These are phyloP conservation scores for Mycosarcoma mackinlayi DNA, from an alignment of 1,284 basidiomycete genomes.

Conservation along the genomic window DNA sequence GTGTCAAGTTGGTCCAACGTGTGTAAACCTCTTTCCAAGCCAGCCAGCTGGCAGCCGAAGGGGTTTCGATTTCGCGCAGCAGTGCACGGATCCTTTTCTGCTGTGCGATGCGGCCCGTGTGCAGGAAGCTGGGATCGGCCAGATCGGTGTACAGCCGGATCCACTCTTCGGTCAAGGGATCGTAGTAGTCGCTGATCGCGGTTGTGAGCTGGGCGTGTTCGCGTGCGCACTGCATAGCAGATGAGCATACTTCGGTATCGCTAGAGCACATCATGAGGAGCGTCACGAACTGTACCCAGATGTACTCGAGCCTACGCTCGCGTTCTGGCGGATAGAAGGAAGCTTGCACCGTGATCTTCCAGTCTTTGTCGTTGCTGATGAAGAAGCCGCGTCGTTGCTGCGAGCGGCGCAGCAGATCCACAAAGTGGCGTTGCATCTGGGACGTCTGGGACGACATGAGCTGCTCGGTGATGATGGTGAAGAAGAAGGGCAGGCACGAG, in stretches of 20 bases:
- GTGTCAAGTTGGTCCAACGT: conserved; percentile 74
- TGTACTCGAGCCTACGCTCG: conserved; percentile 38
- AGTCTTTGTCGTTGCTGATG: conserved; percentile 26
- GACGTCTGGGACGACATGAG: conserved; percentile 35
- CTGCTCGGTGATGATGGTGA: conserved; percentile 44
- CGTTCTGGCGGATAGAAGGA: conserved; percentile 33
- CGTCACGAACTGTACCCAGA: conserved; percentile 42
- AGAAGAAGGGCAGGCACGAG: conserved; percentile 43
- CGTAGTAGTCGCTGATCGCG: conserved; percentile 26
- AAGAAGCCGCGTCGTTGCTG: conserved; percentile 36
- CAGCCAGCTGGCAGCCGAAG: conserved; percentile 76
- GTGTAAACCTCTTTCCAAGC: conserved; percentile 85
- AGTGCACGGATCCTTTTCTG: conserved; percentile 83
- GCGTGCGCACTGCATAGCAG: conserved; percentile 48
- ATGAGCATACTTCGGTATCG: conserved; percentile 59
- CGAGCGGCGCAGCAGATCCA: conserved; percentile 34
- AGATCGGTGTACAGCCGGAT: conserved; percentile 44
- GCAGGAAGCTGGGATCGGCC: conserved; percentile 43
- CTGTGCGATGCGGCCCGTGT: conserved; percentile 76
- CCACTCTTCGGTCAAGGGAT: conserved; percentile 48
- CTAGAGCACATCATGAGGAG: conserved; percentile 60
- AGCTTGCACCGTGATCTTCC: conserved; percentile 8
- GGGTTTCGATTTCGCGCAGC: conserved; percentile 75
- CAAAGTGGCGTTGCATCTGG: conserved; percentile 50
- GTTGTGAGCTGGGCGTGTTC: conserved; percentile 31